These are phyloP conservation scores for Panellus pusillus DNA, from an alignment of 768 basidiomycete genomes.

Conservation along the genomic window DNA sequence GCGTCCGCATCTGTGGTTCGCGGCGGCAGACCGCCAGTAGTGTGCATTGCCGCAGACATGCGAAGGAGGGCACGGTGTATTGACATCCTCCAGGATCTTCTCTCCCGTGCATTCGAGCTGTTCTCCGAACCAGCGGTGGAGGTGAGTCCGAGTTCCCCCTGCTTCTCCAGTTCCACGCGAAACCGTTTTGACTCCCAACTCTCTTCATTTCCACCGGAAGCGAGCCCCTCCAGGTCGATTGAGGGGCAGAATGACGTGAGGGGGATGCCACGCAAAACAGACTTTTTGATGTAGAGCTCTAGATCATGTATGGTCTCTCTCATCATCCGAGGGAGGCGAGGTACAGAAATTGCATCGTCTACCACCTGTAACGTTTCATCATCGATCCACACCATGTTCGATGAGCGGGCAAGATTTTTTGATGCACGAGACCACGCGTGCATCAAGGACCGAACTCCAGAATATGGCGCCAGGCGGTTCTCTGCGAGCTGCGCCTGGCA, in stretches of 20 bases:
- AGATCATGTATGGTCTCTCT: not conserved
- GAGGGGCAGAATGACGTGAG: not conserved
- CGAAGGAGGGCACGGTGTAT: not conserved
- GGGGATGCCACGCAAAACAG: not conserved
- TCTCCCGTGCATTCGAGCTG: not conserved
- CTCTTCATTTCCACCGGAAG: not conserved
- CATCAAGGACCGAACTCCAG: not conserved
- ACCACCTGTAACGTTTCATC: not conserved
- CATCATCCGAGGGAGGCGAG: not conserved
- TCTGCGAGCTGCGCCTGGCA: not conserved
- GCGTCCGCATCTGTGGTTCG: not conserved
- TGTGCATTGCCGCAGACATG: not conserved
- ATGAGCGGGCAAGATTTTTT: not conserved
- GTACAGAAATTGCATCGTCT: not conserved
- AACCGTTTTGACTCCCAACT: not conserved
- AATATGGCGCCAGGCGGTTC: not conserved
- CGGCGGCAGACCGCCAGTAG: conserved; percentile 1
- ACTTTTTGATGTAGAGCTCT: not conserved
- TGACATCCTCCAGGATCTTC: conserved; percentile 1
- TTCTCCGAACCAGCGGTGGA: not conserved
- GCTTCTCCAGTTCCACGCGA: not conserved
- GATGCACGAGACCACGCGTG: not conserved
- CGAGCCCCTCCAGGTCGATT: not conserved
- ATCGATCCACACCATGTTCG: not conserved
- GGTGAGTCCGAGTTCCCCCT: not conserved